Conservation (phyloP, 192 early-diverging fungal genomes). For the Coemansia guatemalensis region DNA sequence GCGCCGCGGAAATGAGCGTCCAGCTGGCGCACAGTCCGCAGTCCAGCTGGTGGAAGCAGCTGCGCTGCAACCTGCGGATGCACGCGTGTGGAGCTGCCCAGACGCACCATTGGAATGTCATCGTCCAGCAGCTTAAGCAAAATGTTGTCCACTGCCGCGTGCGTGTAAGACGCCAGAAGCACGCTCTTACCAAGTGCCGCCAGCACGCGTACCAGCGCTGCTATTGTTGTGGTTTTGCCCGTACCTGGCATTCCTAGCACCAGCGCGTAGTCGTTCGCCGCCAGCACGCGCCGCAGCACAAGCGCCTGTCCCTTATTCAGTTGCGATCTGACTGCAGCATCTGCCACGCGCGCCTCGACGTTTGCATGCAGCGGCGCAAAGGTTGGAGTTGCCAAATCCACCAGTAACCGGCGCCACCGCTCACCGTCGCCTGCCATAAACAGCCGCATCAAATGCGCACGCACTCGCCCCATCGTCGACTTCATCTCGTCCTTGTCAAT, state of each 20-base stretch:
- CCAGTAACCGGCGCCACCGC: conserved; percentile 68
- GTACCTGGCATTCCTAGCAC: conserved; percentile 98
- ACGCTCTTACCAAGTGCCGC: conserved; percentile 71
- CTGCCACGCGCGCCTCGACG: conserved; percentile 14
- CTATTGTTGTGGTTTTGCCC: conserved; percentile 91
- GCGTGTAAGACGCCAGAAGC: conserved; percentile 86
- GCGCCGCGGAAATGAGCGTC: conserved; percentile 58
- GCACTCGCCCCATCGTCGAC: conserved; percentile 63
- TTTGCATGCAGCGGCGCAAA: conserved; percentile 50
- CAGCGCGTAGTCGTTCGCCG: conserved; percentile 81
- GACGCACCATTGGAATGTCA: conserved; percentile 64
- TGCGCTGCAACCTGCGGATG: conserved; percentile 53
- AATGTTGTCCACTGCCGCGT: conserved; percentile 92
- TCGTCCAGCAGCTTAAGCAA: conserved; percentile 78
- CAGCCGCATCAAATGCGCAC: conserved; percentile 77
- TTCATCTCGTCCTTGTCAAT: conserved; percentile 87
- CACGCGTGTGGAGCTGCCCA: conserved; percentile 69
- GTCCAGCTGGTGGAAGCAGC: conserved; percentile 28
- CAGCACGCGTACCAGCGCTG: conserved; percentile 70
- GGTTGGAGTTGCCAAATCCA: conserved; percentile 71
- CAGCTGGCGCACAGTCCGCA: conserved; percentile 64
- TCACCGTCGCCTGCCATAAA: conserved; percentile 55
- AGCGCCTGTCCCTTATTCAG: conserved; percentile 74
- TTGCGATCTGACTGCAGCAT: conserved; percentile 17
- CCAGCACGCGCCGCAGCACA: conserved; percentile 71